These are phyloP conservation scores for Chalaropsis ovoidea DNA, from an alignment of 2,329 filamentous ascomycete genomes.

Conservation along the genomic window DNA sequence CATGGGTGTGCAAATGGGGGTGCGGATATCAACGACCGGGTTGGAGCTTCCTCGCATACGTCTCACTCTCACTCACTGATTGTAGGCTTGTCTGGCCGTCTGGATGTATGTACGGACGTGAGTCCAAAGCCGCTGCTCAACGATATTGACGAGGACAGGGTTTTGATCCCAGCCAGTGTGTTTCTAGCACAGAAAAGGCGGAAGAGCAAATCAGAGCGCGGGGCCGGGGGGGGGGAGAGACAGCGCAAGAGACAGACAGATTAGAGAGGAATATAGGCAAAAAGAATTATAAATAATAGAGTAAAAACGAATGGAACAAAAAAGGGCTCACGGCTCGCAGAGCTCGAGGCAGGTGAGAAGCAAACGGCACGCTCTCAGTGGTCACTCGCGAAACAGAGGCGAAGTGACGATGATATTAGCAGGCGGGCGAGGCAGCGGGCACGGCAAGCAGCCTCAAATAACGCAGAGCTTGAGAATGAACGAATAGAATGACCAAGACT, in stretches of 20 bases:
- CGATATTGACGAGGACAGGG: not conserved
- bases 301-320: not conserved
- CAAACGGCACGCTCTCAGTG: constrained; percentile 5
- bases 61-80: not conserved
- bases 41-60: not conserved
- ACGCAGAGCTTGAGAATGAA: not conserved
- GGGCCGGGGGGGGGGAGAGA: not conserved
- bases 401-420: constrained; percentile 15
- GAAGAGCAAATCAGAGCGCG: not conserved
- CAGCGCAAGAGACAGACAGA: not conserved
- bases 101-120: no score
- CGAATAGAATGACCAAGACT: not conserved
- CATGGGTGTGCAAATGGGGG: not conserved
- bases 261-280: not conserved
- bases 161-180: not conserved
- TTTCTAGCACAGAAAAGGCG: not conserved
- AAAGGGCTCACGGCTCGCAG: constrained; percentile 4
- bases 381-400: constrained; percentile 14
- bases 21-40: not conserved
- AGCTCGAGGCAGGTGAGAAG: not conserved
- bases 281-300: not conserved
- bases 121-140: not conserved
- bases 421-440: not conserved
- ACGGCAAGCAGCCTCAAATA: not conserved
- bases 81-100: no score